These are phyloP conservation scores for Penicillium dipodomyicola DNA, from an alignment of 495 filamentous ascomycete genomes.

Conservation along the genomic window DNA sequence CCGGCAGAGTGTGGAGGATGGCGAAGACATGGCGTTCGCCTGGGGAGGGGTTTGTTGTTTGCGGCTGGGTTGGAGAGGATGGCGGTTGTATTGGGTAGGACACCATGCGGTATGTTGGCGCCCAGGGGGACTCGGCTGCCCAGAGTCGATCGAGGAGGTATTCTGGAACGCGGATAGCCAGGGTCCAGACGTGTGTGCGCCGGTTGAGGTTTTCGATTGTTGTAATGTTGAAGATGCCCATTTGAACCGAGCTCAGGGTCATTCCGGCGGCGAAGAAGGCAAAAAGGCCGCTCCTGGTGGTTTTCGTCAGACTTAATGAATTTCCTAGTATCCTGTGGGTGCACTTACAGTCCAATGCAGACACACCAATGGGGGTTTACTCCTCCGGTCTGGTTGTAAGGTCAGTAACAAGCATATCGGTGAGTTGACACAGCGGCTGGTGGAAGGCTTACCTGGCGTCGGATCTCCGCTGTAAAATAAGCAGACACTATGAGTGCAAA, in stretches of 20 bases:
- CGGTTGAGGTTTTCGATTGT: conserved; percentile 75
- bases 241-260: conserved; percentile 65
- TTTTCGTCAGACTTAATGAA: conserved; percentile 10
- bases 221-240: conserved; percentile 68
- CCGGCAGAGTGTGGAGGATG: conserved; percentile 66
- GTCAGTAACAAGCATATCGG: conserved; percentile 12
- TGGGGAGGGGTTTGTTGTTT: conserved; percentile 13
- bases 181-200: conserved; percentile 59
- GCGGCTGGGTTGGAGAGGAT: conserved; percentile 15
- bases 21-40: conserved; percentile 63
- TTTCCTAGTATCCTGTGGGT: neutral
- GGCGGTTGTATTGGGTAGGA: conserved; percentile 40
- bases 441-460: conserved; percentile 31
- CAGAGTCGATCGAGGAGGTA: conserved; percentile 39
- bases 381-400: conserved; percentile 26
- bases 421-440: neutral
- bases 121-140: conserved; percentile 35
- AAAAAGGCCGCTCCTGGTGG: conserved; percentile 62
- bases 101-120: conserved; percentile 47
- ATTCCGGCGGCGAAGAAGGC: conserved; percentile 73
- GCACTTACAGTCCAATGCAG: conserved; percentile 54
- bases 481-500: conserved; percentile 61
- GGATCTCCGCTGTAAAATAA: conserved; percentile 51
- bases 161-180: conserved; percentile 72
- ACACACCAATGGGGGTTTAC: conserved; percentile 54